phyloP scores from a whole-genome alignment of 345 rosid species.

The Carallia brachiata region DNA sequence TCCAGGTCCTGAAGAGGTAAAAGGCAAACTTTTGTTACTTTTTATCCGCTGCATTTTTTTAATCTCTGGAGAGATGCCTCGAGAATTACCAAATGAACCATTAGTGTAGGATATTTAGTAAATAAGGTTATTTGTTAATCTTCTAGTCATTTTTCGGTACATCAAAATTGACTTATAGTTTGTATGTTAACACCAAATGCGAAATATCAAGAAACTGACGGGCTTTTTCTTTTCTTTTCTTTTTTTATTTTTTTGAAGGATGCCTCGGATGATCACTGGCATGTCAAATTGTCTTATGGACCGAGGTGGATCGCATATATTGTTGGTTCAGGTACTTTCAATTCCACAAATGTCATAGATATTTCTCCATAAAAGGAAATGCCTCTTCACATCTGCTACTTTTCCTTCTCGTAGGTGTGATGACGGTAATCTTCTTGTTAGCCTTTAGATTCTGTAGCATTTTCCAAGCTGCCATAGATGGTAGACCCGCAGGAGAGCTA shows the following conservation, averaged over 20 bases:
- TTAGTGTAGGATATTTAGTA: not conserved
- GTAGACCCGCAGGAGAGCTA: conserved; percentile 12
- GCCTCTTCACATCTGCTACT: conserved; percentile 9
- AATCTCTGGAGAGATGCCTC: not conserved
- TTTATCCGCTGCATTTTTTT: not conserved
- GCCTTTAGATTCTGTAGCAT: conserved; percentile 29
- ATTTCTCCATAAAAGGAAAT: not conserved
- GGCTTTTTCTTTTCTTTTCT: too few species aligned
- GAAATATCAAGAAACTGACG: too few species aligned
- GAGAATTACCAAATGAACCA: too few species aligned
- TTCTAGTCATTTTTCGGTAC: too few species aligned
- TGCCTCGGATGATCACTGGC: conserved; percentile 26
- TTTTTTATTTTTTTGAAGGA: conserved; percentile 32
- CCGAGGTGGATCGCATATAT: conserved; percentile 55
- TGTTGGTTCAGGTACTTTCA: conserved; percentile 45
- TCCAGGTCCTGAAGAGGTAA: conserved; percentile 44
- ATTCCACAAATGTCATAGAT: conserved; percentile 9
- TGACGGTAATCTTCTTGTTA: conserved; percentile 38
- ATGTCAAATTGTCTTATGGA: conserved; percentile 50
- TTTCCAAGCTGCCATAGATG: conserved; percentile 17
- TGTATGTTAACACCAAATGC: too few species aligned
- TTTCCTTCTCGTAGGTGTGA: conserved; percentile 33
- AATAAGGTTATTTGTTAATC: not conserved
- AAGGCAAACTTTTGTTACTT: not conserved
- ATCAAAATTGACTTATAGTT: too few species aligned